Percentiles rank a stretch among this genome's conserved stretches.
phyloP scores from a whole-genome alignment of 2,329 filamentous ascomycete species.

The Hypoxylon sp. region DNA sequence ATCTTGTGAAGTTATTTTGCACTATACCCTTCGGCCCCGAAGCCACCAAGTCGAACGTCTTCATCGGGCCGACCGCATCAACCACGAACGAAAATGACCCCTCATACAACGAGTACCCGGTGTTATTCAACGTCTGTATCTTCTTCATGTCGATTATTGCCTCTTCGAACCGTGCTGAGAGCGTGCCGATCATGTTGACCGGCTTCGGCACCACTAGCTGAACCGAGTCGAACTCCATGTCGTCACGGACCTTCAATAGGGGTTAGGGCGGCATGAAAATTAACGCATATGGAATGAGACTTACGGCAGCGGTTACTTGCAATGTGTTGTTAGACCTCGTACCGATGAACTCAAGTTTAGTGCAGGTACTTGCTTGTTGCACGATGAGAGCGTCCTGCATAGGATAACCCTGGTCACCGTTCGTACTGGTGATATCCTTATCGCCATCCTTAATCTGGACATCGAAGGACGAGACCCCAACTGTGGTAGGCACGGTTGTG shows the following conservation, averaged over 20 bases:
- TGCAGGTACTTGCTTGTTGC: neutral
- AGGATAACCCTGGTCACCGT: conserved; percentile 50
- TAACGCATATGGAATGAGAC: neutral
- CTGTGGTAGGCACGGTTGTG: neutral
- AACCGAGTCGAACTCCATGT: conserved; percentile 11
- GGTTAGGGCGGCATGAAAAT: neutral
- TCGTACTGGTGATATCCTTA: conserved; percentile 43
- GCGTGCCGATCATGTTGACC: conserved; percentile 12
- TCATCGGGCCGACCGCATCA: conserved; percentile 10
- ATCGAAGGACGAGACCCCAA: conserved; percentile 16
- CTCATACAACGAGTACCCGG: conserved; percentile 8
- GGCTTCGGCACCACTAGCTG: conserved; percentile 8
- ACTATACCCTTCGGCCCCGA: neutral
- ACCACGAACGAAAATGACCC: conserved; percentile 7
- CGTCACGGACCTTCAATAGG: conserved; percentile 7
- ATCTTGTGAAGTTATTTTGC: conserved; percentile 18
- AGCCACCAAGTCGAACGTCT: conserved; percentile 15
- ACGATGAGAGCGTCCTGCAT: conserved; percentile 30
- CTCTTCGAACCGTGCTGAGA: conserved; percentile 1
- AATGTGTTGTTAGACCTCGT: conserved; percentile 3
- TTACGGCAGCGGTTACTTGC: neutral
- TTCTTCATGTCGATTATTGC: neutral
- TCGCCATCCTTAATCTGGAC: conserved; percentile 35
- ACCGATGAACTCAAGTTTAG: neutral
- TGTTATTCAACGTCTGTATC: neutral